A percentile compares a stretch with the other conserved stretches of the same genome.
Conservation (phyloP, 352 stramenopile genomes). For the Pythium guiyangense region DNA sequence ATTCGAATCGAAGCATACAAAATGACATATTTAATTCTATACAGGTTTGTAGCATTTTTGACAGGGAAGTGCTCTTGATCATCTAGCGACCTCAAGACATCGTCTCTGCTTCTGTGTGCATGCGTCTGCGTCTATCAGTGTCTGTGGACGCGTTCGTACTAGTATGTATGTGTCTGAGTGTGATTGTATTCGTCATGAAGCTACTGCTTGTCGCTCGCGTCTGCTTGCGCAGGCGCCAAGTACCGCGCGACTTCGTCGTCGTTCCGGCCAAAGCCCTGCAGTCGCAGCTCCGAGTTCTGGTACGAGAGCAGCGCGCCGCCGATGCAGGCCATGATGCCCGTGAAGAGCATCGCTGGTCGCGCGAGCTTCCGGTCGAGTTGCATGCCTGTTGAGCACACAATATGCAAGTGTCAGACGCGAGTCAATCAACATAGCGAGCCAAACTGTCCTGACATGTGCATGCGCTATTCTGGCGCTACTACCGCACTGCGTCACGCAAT, state of each 20-base stretch:
- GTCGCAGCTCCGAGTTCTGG: slow-evolving; percentile 74
- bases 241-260: slow-evolving; percentile 67
- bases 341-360: slow-evolving; percentile 71
- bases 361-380: slow-evolving; percentile 61
- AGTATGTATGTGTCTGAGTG: not conserved
- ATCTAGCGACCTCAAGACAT: not conserved
- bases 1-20: not conserved
- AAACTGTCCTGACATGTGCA: too few species aligned
- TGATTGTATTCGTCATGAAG: not conserved
- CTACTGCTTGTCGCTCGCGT: not conserved
- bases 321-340: slow-evolving; percentile 58
- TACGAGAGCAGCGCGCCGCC: slow-evolving; percentile 60
- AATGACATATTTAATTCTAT: not conserved
- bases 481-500: too few species aligned
- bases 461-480: too few species aligned
- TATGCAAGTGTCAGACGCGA: not conserved
- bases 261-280: slow-evolving; percentile 75
- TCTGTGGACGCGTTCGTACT: too few species aligned
- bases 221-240: slow-evolving; percentile 11
- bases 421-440: not conserved
- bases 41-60: not conserved
- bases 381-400: slow-evolving; percentile 21
- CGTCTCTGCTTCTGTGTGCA: not conserved
- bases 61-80: not conserved
- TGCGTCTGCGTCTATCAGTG: not conserved